Evolutionary conservation across 2,329 filamentous ascomycete genomes (phyloP), one percentile per base, ranked within the genome.

Genomic region (Peltaster fructicola): DNA sequence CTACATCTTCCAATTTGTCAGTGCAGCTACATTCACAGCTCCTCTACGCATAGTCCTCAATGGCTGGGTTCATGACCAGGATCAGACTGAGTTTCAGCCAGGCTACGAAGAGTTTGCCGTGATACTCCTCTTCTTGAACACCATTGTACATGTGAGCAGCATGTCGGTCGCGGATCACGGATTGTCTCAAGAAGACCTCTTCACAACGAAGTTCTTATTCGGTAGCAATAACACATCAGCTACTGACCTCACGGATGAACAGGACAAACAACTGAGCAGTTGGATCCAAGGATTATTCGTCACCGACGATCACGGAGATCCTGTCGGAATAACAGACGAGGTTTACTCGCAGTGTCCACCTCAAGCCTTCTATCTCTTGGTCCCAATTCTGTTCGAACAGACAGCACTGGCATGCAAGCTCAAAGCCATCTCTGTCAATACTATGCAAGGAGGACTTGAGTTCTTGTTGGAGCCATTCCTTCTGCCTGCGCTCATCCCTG

Each of bases 101-200:
- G 70, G 82, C 1, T 88, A 88, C 38, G 80, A 88, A 41, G 80
- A 90, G 38, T 88, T 85, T 36, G 77, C 78, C 1, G 70, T 75
- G 0, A 71, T 84, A 9, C 52, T 88, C 6, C 60, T 88, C 2
- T 56, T 88, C 3, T 61, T 82, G 1, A 51, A 84, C 25, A 74
- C 75, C 0, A 73, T 82, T 34, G 64, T 74, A n/a, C 67, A 80
- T 43, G 71, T 80, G 8, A 85, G 84, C 40, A 65, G 68, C 25
- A 56, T 88, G 60, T 0, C 54, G 60, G 5, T 27, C 10, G 51
- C 63, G 4, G 75, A 84, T 17, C 55, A 84, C 15, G 77, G 75
- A 2, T 53, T 68, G 8, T 56, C 65, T 12, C 52, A 57, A 1
- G 43, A 60, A 1, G 66, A 73, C 29, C 77, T 73, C 1, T 81